Evolutionary conservation across 371 early-diverging fungal species (phyloP).

Genomic region (Saksenaea oblongispora): DNA sequence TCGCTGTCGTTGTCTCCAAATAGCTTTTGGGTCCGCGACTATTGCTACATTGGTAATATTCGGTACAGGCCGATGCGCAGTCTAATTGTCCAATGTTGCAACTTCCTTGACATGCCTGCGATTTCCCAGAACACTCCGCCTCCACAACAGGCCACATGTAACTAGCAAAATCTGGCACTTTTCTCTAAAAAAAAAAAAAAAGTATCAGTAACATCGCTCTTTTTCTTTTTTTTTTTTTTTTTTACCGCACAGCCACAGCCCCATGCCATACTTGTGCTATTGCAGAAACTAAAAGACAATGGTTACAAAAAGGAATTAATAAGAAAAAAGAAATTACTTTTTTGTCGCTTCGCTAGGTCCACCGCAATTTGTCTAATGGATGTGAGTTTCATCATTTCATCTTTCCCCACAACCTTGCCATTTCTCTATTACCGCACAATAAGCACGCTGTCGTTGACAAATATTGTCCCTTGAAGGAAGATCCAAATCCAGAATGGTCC

Average conservation of each 20-base stretch:
- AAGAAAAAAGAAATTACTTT: conserved; percentile 20
- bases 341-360: conserved; percentile 29
- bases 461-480: conserved; percentile 24
- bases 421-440: conserved; percentile 25
- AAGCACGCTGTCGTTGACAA: conserved; percentile 32
- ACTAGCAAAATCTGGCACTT: conserved; percentile 16
- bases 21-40: conserved; percentile 7
- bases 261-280: conserved; percentile 45
- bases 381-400: not conserved
- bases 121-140: conserved; percentile 34
- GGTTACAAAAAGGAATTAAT: not conserved
- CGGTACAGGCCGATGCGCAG: conserved; percentile 9
- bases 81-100: conserved; percentile 15
- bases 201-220: conserved; percentile 2
- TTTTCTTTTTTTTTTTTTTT: conserved; percentile 1
- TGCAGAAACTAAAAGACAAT: conserved; percentile 10
- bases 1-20: conserved; percentile 4
- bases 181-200: conserved; percentile 6
- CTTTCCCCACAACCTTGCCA: not conserved
- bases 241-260: conserved; percentile 38
- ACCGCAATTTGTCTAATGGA: conserved; percentile 32
- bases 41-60: conserved; percentile 9
- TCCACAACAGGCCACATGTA: conserved; percentile 31
- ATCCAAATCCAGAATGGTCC: conserved; percentile 32
- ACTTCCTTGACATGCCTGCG: conserved; percentile 25